Conservation (phyloP, 2,329 filamentous ascomycete genomes). For the Curvularia eragrostidis region DNA sequence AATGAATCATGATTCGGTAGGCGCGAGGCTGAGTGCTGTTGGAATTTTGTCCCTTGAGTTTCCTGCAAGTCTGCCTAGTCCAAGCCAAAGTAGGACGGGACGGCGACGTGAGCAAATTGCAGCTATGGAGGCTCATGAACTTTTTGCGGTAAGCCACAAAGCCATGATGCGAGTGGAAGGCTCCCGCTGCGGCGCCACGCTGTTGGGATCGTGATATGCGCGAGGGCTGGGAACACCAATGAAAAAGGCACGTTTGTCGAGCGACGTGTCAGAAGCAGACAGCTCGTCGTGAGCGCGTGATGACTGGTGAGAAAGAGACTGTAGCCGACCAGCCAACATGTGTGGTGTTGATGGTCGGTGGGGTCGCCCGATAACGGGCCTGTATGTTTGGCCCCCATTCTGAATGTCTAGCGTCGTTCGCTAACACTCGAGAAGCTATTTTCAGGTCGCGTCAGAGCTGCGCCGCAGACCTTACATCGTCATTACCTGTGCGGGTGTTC, state of each 20-base stretch:
- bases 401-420: constrained; percentile 11
- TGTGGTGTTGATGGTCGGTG: constrained; percentile 21
- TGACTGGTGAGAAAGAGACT: constrained; percentile 13
- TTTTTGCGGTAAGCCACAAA: constrained; percentile 25
- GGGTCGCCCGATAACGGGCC: constrained; percentile 14
- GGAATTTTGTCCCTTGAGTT: constrained; percentile 10
- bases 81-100: constrained; percentile 13
- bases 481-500: neutral
- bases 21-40: constrained; percentile 28
- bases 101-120: constrained; percentile 12
- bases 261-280: constrained; percentile 10
- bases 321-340: constrained; percentile 16
- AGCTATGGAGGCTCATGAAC: constrained; percentile 19
- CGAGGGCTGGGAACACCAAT: constrained; percentile 9
- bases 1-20: constrained; percentile 26
- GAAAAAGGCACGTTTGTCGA: constrained; percentile 8
- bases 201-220: constrained; percentile 7
- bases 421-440: constrained; percentile 17
- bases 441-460: constrained; percentile 2
- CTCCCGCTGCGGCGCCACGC: constrained; percentile 12
- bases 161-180: constrained; percentile 16
- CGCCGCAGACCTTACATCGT: neutral
- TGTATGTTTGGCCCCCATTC: constrained; percentile 8
- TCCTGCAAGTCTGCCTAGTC: constrained; percentile 31
- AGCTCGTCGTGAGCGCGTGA: constrained; percentile 14